phyloP scores from a whole-genome alignment of 345 rosid genomes.

The Murraya paniculata region DNA sequence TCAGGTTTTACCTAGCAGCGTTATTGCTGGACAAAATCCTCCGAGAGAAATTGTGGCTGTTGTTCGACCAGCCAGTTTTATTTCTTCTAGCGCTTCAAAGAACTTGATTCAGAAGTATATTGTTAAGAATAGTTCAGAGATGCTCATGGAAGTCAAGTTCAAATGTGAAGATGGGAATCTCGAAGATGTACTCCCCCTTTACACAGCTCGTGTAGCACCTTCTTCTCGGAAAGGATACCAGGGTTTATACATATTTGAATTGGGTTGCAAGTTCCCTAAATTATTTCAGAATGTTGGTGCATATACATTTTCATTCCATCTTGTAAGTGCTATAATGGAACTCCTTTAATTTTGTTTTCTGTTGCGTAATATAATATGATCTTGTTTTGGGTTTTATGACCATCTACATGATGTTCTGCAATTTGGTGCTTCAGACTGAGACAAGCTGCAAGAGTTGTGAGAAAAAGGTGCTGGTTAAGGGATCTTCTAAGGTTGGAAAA shows the following conservation, averaged over 20 bases:
- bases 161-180: slow-evolving; percentile 11
- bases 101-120: slow-evolving; percentile 56
- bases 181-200: slow-evolving; percentile 22
- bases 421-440: slow-evolving; percentile 33
- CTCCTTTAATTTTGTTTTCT: background rate
- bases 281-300: slow-evolving; percentile 51
- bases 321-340: slow-evolving; percentile 35
- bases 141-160: slow-evolving; percentile 48
- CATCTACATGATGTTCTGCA: slow-evolving; percentile 10
- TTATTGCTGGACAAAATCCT: slow-evolving; percentile 43
- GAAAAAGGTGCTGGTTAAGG: slow-evolving; percentile 38
- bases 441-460: slow-evolving; percentile 34
- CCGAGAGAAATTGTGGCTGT: slow-evolving; percentile 66
- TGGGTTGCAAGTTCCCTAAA: slow-evolving; percentile 29
- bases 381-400: background rate
- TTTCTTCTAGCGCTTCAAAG: slow-evolving; percentile 30
- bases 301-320: slow-evolving; percentile 50
- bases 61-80: slow-evolving; percentile 52
- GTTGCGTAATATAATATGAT: background rate
- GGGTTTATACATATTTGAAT: slow-evolving; percentile 60
- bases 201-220: slow-evolving; percentile 31
- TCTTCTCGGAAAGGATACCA: slow-evolving; percentile 38
- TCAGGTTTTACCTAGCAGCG: slow-evolving; percentile 50
- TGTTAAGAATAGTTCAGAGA: slow-evolving; percentile 35
- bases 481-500: slow-evolving; percentile 37